phyloP scores from a whole-genome alignment of 352 stramenopile species.

The Pythium utonaiense region DNA sequence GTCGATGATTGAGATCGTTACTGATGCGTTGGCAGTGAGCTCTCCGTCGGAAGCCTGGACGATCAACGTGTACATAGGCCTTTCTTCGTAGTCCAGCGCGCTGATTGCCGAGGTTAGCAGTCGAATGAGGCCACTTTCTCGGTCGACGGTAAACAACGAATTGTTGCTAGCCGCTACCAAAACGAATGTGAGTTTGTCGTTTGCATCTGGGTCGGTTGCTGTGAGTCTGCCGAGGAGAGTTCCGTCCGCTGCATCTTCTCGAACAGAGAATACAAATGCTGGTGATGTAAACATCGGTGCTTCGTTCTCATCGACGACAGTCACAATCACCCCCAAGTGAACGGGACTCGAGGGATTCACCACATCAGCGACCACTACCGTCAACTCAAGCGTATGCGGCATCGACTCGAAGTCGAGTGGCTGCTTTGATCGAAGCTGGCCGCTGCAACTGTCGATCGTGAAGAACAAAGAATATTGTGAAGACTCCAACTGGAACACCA shows the following conservation, averaged over 20 bases:
- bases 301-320: constrained; percentile 24
- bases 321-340: constrained; percentile 5
- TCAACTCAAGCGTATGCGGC: background rate
- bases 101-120: background rate
- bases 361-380: constrained; percentile 9
- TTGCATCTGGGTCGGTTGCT: constrained; percentile 17
- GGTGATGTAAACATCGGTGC: constrained; percentile 12
- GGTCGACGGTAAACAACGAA: constrained; percentile 7
- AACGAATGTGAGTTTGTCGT: constrained; percentile 4
- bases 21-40: background rate
- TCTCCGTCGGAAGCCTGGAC: constrained; percentile 18
- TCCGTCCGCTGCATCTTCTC: constrained; percentile 12
- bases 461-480: constrained; percentile 47
- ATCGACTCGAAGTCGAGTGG: constrained; percentile 40
- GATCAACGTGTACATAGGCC: constrained; percentile 1
- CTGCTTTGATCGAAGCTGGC: constrained; percentile 35
- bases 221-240: constrained; percentile 10
- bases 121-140: constrained; percentile 1
- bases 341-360: constrained; percentile 8
- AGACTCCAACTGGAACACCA: constrained; percentile 37
- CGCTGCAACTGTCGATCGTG: constrained; percentile 40
- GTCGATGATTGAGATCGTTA: constrained; percentile 18
- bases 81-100: constrained; percentile 21
- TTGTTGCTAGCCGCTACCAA: constrained; percentile 1
- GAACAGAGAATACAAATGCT: constrained; percentile 14